phyloP scores from a whole-genome alignment of 1,139 yeast genomes.

The Candida albicans region DNA sequence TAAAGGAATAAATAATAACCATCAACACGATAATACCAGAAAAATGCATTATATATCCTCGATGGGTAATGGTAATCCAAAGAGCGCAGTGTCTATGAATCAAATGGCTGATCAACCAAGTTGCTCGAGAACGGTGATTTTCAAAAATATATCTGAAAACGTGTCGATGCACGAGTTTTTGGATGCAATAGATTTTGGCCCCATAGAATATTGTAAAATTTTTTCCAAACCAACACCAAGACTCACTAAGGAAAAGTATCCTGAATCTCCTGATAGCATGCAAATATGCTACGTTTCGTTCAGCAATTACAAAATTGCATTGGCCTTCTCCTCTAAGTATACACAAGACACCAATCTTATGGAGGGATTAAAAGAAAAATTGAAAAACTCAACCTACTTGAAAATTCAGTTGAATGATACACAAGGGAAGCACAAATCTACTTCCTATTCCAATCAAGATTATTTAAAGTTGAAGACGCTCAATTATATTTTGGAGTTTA shows the following conservation, averaged over 20 bases:
- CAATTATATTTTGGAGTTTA: constrained; percentile 41
- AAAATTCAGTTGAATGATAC: constrained; percentile 34
- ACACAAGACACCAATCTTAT: constrained; percentile 28
- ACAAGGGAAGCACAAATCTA: constrained; percentile 7
- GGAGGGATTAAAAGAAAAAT: constrained; percentile 24
- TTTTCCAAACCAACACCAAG: constrained; percentile 32
- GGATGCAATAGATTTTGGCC: constrained; percentile 40
- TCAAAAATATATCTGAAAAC: constrained; percentile 30
- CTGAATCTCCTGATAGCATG: constrained; percentile 16
- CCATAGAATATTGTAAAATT: constrained; percentile 44
- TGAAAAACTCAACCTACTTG: constrained; percentile 32
- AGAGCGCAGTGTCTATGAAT: constrained; percentile 1
- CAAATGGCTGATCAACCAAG: constrained; percentile 11
- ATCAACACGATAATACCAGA: background rate
- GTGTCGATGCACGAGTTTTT: constrained; percentile 33
- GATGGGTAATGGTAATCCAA: background rate
- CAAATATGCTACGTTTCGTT: constrained; percentile 43
- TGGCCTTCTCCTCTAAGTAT: constrained; percentile 37
- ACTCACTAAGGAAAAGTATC: constrained; percentile 14
- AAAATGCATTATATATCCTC: background rate
- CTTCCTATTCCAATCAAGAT: constrained; percentile 25
- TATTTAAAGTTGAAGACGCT: constrained; percentile 43
- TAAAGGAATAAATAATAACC: background rate
- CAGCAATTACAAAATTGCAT: constrained; percentile 36
- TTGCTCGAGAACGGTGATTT: constrained; percentile 37